Evolutionary conservation across 208 protist species (phyloP).

Genomic region (Acanthamoeba sp.): DNA sequence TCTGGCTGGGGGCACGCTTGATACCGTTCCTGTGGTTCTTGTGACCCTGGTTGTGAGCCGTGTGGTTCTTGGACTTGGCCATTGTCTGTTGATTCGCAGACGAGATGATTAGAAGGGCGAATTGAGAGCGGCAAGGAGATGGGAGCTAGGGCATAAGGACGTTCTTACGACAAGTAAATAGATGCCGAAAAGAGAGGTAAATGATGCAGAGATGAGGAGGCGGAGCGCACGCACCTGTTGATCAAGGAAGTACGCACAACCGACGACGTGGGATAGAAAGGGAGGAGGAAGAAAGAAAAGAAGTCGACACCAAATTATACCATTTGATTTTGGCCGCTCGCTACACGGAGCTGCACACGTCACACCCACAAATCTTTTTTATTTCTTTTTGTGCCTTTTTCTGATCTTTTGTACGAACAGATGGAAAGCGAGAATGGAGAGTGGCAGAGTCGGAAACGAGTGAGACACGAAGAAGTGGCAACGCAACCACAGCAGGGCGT

Average conservation of each 20-base stretch:
- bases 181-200: not conserved
- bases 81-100: slow-evolving; percentile 61
- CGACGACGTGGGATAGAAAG: slow-evolving; percentile 12
- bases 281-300: slow-evolving; percentile 46
- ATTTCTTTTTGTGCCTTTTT: not conserved
- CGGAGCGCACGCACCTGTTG: not conserved
- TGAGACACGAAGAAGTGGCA: not conserved
- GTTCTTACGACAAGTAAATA: no score
- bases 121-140: not conserved
- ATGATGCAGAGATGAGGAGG: not conserved
- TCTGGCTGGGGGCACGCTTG: slow-evolving; percentile 82
- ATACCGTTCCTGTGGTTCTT: slow-evolving; percentile 89
- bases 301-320: not conserved
- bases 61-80: slow-evolving; percentile 90
- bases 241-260: not conserved
- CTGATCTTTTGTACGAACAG: not conserved
- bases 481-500: not conserved
- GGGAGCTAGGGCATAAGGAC: no score
- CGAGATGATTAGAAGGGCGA: not conserved
- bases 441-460: not conserved
- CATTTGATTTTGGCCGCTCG: not conserved
- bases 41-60: slow-evolving; percentile 85
- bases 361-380: not conserved
- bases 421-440: not conserved
- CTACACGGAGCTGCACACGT: not conserved